phyloP scores from a whole-genome alignment of 2,329 filamentous ascomycete genomes.

The Trichophyton mentagrophytes region DNA sequence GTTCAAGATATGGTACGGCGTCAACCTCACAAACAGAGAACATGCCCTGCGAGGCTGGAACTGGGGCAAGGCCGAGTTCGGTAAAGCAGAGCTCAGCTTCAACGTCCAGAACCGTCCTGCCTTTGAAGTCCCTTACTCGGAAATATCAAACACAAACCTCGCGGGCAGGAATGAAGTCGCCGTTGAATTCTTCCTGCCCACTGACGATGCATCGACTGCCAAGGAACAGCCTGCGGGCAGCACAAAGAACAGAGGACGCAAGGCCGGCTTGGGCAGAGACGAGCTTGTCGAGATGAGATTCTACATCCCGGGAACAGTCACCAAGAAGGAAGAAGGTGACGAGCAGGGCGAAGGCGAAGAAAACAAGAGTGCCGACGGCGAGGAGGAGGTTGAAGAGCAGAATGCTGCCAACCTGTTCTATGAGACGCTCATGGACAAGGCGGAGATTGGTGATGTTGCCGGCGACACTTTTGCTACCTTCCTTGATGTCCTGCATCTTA shows the following conservation, averaged over 20 bases:
- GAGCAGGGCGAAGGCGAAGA: slow-evolving; percentile 54
- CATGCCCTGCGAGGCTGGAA: slow-evolving; percentile 96
- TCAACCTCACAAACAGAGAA: slow-evolving; percentile 81
- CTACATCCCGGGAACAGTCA: slow-evolving; percentile 86
- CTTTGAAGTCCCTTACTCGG: slow-evolving; percentile 93
- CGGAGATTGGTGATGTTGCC: slow-evolving; percentile 97
- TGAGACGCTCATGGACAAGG: slow-evolving; percentile 94
- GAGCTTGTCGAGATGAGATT: slow-evolving; percentile 98
- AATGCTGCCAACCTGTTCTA: slow-evolving; percentile 97
- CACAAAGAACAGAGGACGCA: slow-evolving; percentile 64
- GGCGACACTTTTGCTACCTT: slow-evolving; percentile 97
- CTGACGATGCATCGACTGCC: slow-evolving; percentile 56
- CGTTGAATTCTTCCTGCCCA: slow-evolving; percentile 75
- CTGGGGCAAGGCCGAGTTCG: slow-evolving; percentile 97
- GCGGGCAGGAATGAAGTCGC: slow-evolving; percentile 96
- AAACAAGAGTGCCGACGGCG: slow-evolving; percentile 47
- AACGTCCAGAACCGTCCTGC: slow-evolving; percentile 93
- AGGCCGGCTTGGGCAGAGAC: slow-evolving; percentile 76
- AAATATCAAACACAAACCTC: slow-evolving; percentile 94
- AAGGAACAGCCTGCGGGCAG: slow-evolving; percentile 62
- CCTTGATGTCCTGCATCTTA: slow-evolving; percentile 90
- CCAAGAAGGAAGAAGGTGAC: slow-evolving; percentile 51
- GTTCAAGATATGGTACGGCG: slow-evolving; percentile 97
- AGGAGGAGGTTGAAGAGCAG: slow-evolving; percentile 54
- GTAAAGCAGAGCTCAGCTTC: slow-evolving; percentile 87